Base-by-base conservation (phyloP, 2,329 filamentous ascomycete species). In the Colletotrichum theobromicola region DNA sequence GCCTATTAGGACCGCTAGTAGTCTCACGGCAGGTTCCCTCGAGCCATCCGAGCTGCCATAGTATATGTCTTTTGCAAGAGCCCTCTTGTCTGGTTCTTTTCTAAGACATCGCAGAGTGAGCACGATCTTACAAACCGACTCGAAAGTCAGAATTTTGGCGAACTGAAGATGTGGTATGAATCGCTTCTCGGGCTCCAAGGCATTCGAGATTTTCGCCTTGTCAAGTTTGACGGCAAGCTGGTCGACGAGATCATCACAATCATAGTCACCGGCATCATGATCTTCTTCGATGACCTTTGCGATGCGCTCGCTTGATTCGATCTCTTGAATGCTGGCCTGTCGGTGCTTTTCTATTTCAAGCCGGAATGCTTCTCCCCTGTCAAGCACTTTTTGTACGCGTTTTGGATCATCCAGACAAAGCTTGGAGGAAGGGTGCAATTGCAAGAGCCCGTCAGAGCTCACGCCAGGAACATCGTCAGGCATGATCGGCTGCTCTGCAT, bases 361-460 rank as follows among this genome's bases (percentile, higher is more conserved):
- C 12, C 63, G 55, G 6, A 42, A 61, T 2, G 55, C 61, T 10
- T 68, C 55, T 24, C 70, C 70, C 34, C 64, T 61, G 6, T 72
- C 70, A 8, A 35, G 9, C 0, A 72, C 26, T n/a, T 72, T 67
- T 5, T 10, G 7, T 5, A 72, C 70, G 16, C 30, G 37, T 16
- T 12, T 15, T 2, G 21, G 10, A 8, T 72, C 63, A 18, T 72
- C 70, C 42, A 72, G 16, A 2, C 68, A 37, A 1, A 72, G 30
- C 32, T 68, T 72, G n/a, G 26, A 37, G 0, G 63, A 42, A 37
- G 60, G 8, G 18, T 32, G 28, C 5, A 58, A 3, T 4, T 58
- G 1, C 2, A 30, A 35, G 24, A 50, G 24, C 4, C 32, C 32
- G 18, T 37, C n/a, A 5, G 0, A n/a, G 42, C 2, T 26, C 46